These are phyloP conservation scores for Penicillium psychrofluorescens DNA, from an alignment of 495 filamentous ascomycete species.

Conservation along the genomic window DNA sequence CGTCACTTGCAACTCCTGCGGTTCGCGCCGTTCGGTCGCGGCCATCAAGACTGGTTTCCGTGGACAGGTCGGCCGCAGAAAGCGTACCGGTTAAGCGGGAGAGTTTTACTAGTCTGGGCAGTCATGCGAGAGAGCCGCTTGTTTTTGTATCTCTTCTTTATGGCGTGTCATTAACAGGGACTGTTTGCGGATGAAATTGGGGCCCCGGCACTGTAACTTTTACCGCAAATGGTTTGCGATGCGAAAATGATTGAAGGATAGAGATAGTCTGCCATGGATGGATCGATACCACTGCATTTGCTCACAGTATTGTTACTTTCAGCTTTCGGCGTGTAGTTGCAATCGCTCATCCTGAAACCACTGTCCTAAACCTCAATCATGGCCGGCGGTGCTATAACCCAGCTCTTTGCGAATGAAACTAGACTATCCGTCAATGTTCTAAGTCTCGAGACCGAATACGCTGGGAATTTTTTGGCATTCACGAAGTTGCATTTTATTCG, in stretches of 20 bases:
- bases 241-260: slow-evolving; percentile 17
- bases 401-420: too few species aligned
- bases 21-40: slow-evolving; percentile 81
- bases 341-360: too few species aligned
- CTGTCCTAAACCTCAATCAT: too few species aligned
- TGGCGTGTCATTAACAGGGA: slow-evolving; percentile 13
- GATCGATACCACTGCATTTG: slow-evolving; percentile 4
- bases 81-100: slow-evolving; percentile 40
- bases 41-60: slow-evolving; percentile 99
- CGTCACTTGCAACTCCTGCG: slow-evolving; percentile 82
- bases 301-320: too few species aligned
- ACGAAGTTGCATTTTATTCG: too few species aligned
- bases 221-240: slow-evolving; percentile 6
- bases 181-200: slow-evolving; percentile 6
- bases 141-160: slow-evolving; percentile 17
- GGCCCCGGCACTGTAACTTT: slow-evolving; percentile 6
- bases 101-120: slow-evolving; percentile 4
- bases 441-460: too few species aligned
- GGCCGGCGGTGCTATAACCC: too few species aligned
- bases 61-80: slow-evolving; percentile 94
- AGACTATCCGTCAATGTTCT: too few species aligned
- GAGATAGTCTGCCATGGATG: slow-evolving; percentile 19
- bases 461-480: too few species aligned
- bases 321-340: too few species aligned
- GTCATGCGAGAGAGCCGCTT: slow-evolving; percentile 13